These are phyloP conservation scores for Cercospora sesami DNA, from an alignment of 2,329 filamentous ascomycete genomes.

Conservation along the genomic window DNA sequence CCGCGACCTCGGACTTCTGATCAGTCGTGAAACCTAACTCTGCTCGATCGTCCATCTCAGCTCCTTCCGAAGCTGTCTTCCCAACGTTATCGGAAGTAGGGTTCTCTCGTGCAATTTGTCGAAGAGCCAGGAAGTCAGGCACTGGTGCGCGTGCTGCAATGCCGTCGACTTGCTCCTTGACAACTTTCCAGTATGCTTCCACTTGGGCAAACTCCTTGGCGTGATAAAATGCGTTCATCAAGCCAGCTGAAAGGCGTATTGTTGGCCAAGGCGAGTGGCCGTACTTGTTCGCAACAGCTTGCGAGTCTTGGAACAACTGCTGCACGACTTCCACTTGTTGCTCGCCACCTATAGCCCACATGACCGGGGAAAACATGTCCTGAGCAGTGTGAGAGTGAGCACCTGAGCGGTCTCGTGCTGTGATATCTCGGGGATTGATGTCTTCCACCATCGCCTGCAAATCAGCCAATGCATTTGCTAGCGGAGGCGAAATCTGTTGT, in stretches of 20 bases:
- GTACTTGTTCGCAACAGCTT: constrained; percentile 9
- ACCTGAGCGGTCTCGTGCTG: background rate
- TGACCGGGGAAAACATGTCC: constrained; percentile 6
- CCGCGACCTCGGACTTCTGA: background rate
- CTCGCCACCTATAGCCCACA: constrained; percentile 12
- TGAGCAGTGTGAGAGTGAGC: background rate
- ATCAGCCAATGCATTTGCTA: constrained; percentile 2
- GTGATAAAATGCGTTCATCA: constrained; percentile 67
- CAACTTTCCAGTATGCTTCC: constrained; percentile 65
- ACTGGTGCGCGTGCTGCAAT: constrained; percentile 22
- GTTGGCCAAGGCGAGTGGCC: constrained; percentile 16
- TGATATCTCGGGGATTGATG: constrained; percentile 1
- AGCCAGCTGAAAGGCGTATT: constrained; percentile 55
- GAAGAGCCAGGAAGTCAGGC: constrained; percentile 22
- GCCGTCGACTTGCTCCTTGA: constrained; percentile 55
- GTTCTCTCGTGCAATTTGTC: background rate
- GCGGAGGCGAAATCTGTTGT: background rate
- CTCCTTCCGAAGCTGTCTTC: background rate
- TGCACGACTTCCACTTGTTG: constrained; percentile 47
- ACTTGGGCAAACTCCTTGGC: constrained; percentile 62
- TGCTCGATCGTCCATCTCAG: constrained; percentile 14
- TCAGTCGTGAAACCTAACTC: constrained; percentile 21
- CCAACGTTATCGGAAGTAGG: background rate
- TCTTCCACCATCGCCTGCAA: background rate
- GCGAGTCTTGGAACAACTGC: constrained; percentile 59